These are phyloP conservation scores for Tulasnella sp. DNA, from an alignment of 768 basidiomycete genomes.

Conservation along the genomic window DNA sequence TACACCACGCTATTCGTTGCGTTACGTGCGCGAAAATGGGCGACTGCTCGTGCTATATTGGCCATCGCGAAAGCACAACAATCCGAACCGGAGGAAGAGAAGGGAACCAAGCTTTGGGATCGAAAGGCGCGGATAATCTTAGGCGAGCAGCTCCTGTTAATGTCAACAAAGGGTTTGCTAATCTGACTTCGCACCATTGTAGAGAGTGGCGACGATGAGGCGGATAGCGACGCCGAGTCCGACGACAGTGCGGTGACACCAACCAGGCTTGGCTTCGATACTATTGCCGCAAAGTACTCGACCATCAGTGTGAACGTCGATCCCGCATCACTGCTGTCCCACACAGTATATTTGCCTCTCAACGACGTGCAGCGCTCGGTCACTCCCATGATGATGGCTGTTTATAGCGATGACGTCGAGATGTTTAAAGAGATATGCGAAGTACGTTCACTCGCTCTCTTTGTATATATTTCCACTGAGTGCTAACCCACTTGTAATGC, in stretches of 20 bases:
- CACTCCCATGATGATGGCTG: neutral
- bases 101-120: slow-evolving; percentile 17
- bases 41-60: slow-evolving; percentile 46
- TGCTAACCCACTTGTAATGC: slow-evolving; percentile 25
- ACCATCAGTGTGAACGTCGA: slow-evolving; percentile 32
- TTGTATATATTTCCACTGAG: slow-evolving; percentile 21
- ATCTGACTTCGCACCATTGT: too few relatives aligned
- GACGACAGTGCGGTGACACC: slow-evolving; percentile 15
- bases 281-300: slow-evolving; percentile 43
- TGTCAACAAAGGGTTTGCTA: too few relatives aligned
- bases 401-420: neutral
- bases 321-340: slow-evolving; percentile 33
- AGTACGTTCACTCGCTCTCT: neutral
- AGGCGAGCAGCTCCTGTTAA: too few relatives aligned
- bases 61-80: slow-evolving; percentile 49
- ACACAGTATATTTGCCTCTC: neutral
- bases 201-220: slow-evolving; percentile 25
- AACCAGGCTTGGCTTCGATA: slow-evolving; percentile 38
- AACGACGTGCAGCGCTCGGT: slow-evolving; percentile 33
- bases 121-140: too few relatives aligned
- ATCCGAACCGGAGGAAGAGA: slow-evolving; percentile 24
- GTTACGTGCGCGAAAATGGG: slow-evolving; percentile 40
- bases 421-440: slow-evolving; percentile 6
- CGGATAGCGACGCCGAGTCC: slow-evolving; percentile 30
- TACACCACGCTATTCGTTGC: slow-evolving; percentile 40